phyloP scores from a whole-genome alignment of 352 stramenopile species.

The Phytophthora ohioensis region DNA sequence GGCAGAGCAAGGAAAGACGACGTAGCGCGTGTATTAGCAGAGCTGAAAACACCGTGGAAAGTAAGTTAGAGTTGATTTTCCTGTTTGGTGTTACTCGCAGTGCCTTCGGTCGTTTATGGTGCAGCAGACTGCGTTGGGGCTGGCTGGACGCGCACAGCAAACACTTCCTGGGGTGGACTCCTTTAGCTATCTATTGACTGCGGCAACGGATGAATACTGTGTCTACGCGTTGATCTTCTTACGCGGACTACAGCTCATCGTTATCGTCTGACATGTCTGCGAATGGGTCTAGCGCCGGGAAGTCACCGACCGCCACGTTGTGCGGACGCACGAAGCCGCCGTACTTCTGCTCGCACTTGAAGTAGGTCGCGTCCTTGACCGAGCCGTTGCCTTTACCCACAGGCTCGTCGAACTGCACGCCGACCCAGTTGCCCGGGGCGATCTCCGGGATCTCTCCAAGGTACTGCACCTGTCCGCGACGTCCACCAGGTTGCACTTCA shows the following conservation, averaged over 20 bases:
- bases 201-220: background rate
- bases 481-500: slow-evolving; percentile 95
- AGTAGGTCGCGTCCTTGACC: slow-evolving; percentile 93
- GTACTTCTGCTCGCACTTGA: slow-evolving; percentile 92
- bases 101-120: slow-evolving; percentile 27
- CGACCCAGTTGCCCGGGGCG: slow-evolving; percentile 93
- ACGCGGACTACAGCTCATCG: slow-evolving; percentile 68
- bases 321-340: slow-evolving; percentile 95
- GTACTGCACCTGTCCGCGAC: slow-evolving; percentile 93
- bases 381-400: slow-evolving; percentile 94
- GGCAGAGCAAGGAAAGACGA: background rate
- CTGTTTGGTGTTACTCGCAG: slow-evolving; percentile 18
- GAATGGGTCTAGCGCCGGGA: slow-evolving; percentile 87
- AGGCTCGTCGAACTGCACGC: slow-evolving; percentile 98
- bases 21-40: slow-evolving; percentile 30
- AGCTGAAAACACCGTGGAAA: slow-evolving; percentile 45
- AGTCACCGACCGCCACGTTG: slow-evolving; percentile 96
- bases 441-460: slow-evolving; percentile 94
- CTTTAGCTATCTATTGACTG: slow-evolving; percentile 5
- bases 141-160: background rate
- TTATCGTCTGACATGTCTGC: slow-evolving; percentile 82
- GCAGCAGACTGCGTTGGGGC: background rate
- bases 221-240: background rate
- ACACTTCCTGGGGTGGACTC: background rate
- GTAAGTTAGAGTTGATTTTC: slow-evolving; percentile 64